Evolutionary conservation across 2,329 filamentous ascomycete genomes (phyloP).

Genomic region (Trichoderma brevicompactum): DNA sequence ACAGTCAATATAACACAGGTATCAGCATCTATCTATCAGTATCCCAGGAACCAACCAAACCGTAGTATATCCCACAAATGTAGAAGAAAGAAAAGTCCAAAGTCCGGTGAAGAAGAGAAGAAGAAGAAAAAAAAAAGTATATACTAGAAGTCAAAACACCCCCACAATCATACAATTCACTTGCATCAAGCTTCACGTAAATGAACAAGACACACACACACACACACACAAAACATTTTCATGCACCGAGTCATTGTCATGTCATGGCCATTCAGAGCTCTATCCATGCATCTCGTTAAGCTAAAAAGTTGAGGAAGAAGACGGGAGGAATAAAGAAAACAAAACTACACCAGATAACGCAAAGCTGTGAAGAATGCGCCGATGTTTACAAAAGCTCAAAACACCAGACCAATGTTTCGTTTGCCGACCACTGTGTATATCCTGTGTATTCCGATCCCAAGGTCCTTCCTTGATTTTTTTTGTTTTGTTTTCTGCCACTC

Average conservation of each 20-base stretch:
- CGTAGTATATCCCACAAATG: background rate
- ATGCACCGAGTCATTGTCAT: slow-evolving; percentile 23
- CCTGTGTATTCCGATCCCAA: slow-evolving; percentile 30
- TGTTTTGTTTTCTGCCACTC: slow-evolving; percentile 1
- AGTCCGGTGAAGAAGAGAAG: background rate
- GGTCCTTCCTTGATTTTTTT: background rate
- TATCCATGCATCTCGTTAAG: slow-evolving; percentile 36
- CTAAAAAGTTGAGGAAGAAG: slow-evolving; percentile 28
- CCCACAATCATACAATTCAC: background rate
- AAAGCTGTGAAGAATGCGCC: slow-evolving; percentile 28
- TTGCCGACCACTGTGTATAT: slow-evolving; percentile 29
- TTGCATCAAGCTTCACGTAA: slow-evolving; percentile 1
- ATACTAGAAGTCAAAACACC: background rate
- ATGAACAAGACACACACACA: background rate
- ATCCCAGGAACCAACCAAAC: slow-evolving; percentile 2
- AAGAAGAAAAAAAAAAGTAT: background rate
- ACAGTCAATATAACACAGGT: slow-evolving; percentile 21
- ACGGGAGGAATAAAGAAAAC: slow-evolving; percentile 1
- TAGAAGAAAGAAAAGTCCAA: background rate
- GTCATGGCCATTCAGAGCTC: slow-evolving; percentile 32
- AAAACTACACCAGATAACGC: slow-evolving; percentile 4
- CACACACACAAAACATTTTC: background rate
- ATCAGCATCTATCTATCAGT: slow-evolving; percentile 18
- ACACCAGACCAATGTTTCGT: slow-evolving; percentile 28
- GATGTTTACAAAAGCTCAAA: slow-evolving; percentile 30